Conservation (phyloP, 2,329 filamentous ascomycete genomes). For the Cryphonectria nitschkei region DNA sequence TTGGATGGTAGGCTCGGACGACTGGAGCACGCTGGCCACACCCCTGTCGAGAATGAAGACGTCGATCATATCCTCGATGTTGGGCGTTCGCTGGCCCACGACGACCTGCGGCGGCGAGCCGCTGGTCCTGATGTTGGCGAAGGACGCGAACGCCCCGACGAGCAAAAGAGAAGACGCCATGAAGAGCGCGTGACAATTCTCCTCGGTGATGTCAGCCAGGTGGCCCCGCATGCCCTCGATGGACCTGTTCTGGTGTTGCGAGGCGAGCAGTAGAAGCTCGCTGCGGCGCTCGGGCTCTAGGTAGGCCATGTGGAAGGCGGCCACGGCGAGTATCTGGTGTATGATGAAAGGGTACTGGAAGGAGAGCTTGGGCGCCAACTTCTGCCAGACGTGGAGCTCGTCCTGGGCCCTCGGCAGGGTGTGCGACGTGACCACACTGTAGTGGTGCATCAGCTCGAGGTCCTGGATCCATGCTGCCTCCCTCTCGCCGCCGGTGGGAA, state of each 20-base stretch:
- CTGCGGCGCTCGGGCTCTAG: slow-evolving; percentile 34
- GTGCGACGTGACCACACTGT: slow-evolving; percentile 32
- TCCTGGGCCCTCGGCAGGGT: slow-evolving; percentile 39
- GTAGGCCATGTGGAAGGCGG: slow-evolving; percentile 38
- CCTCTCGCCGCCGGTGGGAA: slow-evolving; percentile 21
- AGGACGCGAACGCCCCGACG: slow-evolving; percentile 39
- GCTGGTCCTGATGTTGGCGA: slow-evolving; percentile 32
- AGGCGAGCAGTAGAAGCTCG: slow-evolving; percentile 35
- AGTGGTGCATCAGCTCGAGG: slow-evolving; percentile 42
- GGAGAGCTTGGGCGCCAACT: slow-evolving; percentile 35
- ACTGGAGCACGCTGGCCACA: slow-evolving; percentile 38
- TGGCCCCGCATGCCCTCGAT: slow-evolving; percentile 37
- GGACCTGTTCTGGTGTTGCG: slow-evolving; percentile 40
- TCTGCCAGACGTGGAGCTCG: slow-evolving; percentile 38
- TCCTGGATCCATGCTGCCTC: slow-evolving; percentile 39
- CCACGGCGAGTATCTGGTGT: slow-evolving; percentile 39
- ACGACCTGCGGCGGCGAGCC: slow-evolving; percentile 6
- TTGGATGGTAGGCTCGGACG: slow-evolving; percentile 32
- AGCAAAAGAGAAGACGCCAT: slow-evolving; percentile 38
- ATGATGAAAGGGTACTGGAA: slow-evolving; percentile 37
- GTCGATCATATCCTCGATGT: slow-evolving; percentile 39
- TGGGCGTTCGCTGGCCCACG: slow-evolving; percentile 22
- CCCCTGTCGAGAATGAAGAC: slow-evolving; percentile 39
- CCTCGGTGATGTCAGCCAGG: slow-evolving; percentile 34
- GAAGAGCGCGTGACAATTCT: slow-evolving; percentile 41